Evolutionary conservation across 2,329 filamentous ascomycete species (phyloP).

Genomic region (Aspergillus proliferans): DNA sequence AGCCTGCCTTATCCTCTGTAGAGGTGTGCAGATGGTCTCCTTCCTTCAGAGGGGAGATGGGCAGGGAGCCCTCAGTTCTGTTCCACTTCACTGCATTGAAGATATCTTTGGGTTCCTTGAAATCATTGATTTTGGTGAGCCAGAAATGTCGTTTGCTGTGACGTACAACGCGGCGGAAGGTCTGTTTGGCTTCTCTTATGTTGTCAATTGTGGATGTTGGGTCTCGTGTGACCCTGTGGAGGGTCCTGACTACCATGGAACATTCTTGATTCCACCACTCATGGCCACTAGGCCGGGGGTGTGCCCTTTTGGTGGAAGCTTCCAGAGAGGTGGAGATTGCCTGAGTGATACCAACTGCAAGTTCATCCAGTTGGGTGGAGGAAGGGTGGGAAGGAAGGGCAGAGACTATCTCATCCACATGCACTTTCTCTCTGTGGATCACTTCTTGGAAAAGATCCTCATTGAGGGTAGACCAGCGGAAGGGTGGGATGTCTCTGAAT

Average conservation of each 20-base stretch:
- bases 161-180: background rate
- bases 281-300: background rate
- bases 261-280: background rate
- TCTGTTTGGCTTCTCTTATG: background rate
- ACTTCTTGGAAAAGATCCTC: too few relatives aligned
- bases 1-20: background rate
- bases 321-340: too few relatives aligned
- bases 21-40: background rate
- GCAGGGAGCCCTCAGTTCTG: background rate
- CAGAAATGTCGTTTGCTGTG: background rate
- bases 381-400: background rate
- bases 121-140: background rate
- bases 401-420: too few relatives aligned
- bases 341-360: background rate
- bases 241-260: background rate
- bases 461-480: too few relatives aligned
- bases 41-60: background rate
- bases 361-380: background rate
- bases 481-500: too few relatives aligned
- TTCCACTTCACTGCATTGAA: background rate
- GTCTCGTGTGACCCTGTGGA: background rate
- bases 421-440: too few relatives aligned
- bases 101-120: background rate
- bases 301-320: background rate
- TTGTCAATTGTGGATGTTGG: background rate